Conservation (phyloP, 2,329 filamentous ascomycete species). For the Sordariomycetes sp. region DNA sequence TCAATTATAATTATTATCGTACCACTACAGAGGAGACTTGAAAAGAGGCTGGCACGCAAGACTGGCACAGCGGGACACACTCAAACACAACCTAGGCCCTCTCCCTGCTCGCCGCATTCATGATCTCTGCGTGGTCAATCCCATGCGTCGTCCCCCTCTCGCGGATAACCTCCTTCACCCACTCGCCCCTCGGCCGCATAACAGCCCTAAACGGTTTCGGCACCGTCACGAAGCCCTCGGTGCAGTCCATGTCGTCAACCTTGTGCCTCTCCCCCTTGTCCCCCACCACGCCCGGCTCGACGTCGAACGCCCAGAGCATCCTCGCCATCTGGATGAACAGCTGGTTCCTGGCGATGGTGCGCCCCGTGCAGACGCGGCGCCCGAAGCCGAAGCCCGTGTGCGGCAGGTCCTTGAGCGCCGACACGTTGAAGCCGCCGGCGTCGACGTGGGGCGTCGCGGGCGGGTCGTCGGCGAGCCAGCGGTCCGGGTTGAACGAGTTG, state of each 20-base stretch:
- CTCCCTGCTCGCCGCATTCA: neutral
- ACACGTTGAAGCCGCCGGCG: slow-evolving; percentile 7
- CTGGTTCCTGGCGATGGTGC: slow-evolving; percentile 35
- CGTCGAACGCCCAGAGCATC: slow-evolving; percentile 39
- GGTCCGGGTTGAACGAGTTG: slow-evolving; percentile 19
- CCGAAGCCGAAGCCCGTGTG: slow-evolving; percentile 36
- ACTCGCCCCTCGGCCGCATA: slow-evolving; percentile 15
- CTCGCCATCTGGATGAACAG: slow-evolving; percentile 28
- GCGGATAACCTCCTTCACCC: slow-evolving; percentile 16
- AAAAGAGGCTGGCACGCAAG: neutral
- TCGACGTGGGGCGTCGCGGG: slow-evolving; percentile 1
- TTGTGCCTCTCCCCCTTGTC: slow-evolving; percentile 9
- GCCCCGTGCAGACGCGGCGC: slow-evolving; percentile 27
- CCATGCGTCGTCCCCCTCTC: slow-evolving; percentile 6
- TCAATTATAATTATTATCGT: no score
- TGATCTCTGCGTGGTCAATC: slow-evolving; percentile 3
- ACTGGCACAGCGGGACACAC: neutral
- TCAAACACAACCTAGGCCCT: neutral
- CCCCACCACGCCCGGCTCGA: slow-evolving; percentile 14
- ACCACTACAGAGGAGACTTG: no score
- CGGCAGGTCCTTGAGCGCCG: slow-evolving; percentile 16
- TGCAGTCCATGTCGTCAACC: slow-evolving; percentile 14
- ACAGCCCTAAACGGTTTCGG: slow-evolving; percentile 16
- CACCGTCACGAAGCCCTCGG: slow-evolving; percentile 15
- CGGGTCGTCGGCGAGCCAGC: slow-evolving; percentile 15